Evolutionary conservation across 1,284 basidiomycete genomes (phyloP).

Genomic region (Malassezia globosa): DNA sequence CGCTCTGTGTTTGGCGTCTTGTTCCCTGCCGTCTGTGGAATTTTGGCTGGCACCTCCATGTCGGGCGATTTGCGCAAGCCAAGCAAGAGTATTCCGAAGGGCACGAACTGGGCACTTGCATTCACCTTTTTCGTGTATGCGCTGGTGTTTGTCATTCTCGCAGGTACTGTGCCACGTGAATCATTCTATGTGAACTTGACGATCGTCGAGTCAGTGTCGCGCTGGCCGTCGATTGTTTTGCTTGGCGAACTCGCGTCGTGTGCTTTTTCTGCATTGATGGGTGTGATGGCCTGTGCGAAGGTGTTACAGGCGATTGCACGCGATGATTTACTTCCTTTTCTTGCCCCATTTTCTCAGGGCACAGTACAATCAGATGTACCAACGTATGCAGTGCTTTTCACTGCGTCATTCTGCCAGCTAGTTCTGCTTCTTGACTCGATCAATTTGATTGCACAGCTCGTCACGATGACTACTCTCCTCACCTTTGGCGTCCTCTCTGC

Average conservation of each 20-base stretch:
- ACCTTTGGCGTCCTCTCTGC: slow-evolving; percentile 44
- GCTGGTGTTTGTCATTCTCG: slow-evolving; percentile 37
- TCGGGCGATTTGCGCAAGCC: slow-evolving; percentile 46
- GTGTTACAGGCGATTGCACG: slow-evolving; percentile 44
- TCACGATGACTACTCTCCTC: slow-evolving; percentile 45
- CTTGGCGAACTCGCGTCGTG: slow-evolving; percentile 42
- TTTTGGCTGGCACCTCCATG: slow-evolving; percentile 45
- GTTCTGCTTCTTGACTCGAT: slow-evolving; percentile 42
- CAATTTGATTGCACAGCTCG: slow-evolving; percentile 44
- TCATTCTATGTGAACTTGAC: slow-evolving; percentile 41
- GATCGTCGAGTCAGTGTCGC: slow-evolving; percentile 40
- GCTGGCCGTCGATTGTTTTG: slow-evolving; percentile 39
- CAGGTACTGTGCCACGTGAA: slow-evolving; percentile 38
- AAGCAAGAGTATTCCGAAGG: slow-evolving; percentile 46
- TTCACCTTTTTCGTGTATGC: slow-evolving; percentile 43
- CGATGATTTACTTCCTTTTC: slow-evolving; percentile 39
- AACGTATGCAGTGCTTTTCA: slow-evolving; percentile 38
- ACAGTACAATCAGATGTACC: slow-evolving; percentile 41
- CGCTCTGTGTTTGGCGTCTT: slow-evolving; percentile 43
- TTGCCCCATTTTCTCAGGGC: slow-evolving; percentile 41
- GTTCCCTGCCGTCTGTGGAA: slow-evolving; percentile 44
- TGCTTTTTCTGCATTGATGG: slow-evolving; percentile 45
- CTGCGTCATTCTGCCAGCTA: slow-evolving; percentile 38
- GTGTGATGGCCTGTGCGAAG: slow-evolving; percentile 45
- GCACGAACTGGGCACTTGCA: slow-evolving; percentile 42